Evolutionary conservation across 2,329 filamentous ascomycete genomes (phyloP), one percentile per base, ranked within the genome.

Genomic region (Fusarium piperis): DNA sequence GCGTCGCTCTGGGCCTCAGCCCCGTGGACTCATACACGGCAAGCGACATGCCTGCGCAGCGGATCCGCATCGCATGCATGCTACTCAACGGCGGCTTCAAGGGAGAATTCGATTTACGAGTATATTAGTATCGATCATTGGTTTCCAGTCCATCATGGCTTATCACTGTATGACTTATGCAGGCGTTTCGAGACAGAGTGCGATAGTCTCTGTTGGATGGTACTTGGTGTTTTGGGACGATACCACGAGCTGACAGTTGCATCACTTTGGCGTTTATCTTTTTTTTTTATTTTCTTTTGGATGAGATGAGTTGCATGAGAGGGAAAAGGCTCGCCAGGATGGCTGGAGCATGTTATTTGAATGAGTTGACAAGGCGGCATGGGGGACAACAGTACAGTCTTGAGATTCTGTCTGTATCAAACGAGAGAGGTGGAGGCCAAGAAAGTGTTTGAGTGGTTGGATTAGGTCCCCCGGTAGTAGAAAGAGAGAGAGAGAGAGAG

Each of bases 31-130:
- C 78, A 4, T 90, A 92, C 64, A 73, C 79, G 2, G 80, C 86
- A 36, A 70, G 78, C 0, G 87, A 92, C 61, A 88, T 93, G 85
- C 82, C 84, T 2, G 79, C 85, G 56, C 90, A 92, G 73, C 85
- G 91, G 26, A 83, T 86, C 59, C 84, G 89, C 48, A 87, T 94
- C 46, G 92, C 91, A 0, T 88, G 87, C 1, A 86, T 92, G 62
- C 80, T 94, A 11, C 76, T 94, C 36, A 91, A 92, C 59, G 86
- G 87, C n/a, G 91, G 91, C 0, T 93, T 92, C 74, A 84, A 77
- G 3, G 89, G 86, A 5, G 88, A 91, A 1, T 91, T 92, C 66
- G 83, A 84, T 66, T 77, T 90, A 74, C 76, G 53, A 77, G 77
- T 67, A 46, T 87, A 74, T 75, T 80, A 74, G 76, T 64, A 53